phyloP scores from a whole-genome alignment of 768 basidiomycete species.

The Botryobasidium botryosum region DNA sequence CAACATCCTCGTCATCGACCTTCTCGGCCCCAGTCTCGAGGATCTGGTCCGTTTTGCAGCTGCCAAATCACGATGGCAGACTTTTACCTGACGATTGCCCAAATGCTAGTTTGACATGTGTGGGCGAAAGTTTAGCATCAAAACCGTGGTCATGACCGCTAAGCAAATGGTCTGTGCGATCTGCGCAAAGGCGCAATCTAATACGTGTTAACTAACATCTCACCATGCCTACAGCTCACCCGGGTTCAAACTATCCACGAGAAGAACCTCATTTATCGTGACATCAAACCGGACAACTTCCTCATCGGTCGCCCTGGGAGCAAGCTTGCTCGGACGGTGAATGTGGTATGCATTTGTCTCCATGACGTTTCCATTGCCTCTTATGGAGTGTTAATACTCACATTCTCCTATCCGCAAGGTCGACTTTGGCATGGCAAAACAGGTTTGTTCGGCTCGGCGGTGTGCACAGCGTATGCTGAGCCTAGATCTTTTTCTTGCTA shows the following conservation, averaged over 20 bases:
- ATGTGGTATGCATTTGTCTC: slow-evolving; percentile 17
- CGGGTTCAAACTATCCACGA: slow-evolving; percentile 97
- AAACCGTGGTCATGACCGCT: slow-evolving; percentile 98
- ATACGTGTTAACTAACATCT: not conserved
- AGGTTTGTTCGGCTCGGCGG: no score
- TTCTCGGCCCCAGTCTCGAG: slow-evolving; percentile 90
- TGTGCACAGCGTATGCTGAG: no score
- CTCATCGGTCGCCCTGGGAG: slow-evolving; percentile 86
- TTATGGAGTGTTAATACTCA: slow-evolving; percentile 7
- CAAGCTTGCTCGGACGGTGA: slow-evolving; percentile 75
- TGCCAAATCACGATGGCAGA: no score
- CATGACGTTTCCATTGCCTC: not conserved
- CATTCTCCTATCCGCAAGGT: slow-evolving; percentile 25
- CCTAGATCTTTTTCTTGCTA: no score
- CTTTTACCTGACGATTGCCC: no score
- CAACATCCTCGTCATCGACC: slow-evolving; percentile 96
- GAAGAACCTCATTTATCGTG: slow-evolving; percentile 91
- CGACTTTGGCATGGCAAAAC: slow-evolving; percentile 99
- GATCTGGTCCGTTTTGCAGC: no score
- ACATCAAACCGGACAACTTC: slow-evolving; percentile 99
- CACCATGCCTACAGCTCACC: slow-evolving; percentile 44
- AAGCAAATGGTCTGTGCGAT: slow-evolving; percentile 49
- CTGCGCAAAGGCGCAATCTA: not conserved
- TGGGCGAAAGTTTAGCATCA: slow-evolving; percentile 89
- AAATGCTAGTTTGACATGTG: slow-evolving; percentile 99